Base-by-base conservation (phyloP, 345 rosid species). In the Populus euphratica region DNA sequence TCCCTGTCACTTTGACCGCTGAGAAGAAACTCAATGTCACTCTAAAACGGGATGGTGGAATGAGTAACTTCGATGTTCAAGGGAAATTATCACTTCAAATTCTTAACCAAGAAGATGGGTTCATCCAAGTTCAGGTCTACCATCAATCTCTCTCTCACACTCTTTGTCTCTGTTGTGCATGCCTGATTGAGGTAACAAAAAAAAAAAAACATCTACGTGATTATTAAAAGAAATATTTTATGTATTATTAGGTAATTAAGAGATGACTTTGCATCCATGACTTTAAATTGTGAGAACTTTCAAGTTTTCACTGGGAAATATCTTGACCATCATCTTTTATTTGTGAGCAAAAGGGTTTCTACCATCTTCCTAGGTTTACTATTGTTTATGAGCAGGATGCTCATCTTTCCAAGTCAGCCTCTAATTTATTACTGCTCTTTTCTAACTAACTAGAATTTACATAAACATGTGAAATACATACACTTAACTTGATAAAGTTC, bases 81-180 rank as follows among this genome's bases (percentile, higher is more conserved):
- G 99, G 99, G 76, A 93, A 97, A 56, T 77, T 96, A 80, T 88
- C 97, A 5, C 98, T 96, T 85, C 99, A 96, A 82, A 90, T 96
- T 82, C 94, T 96, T 78, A 90, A 88, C 88, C 98, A 90, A 83
- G 99, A 92, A 74, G 98, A 96, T 85, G 99, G 92, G 25, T 85
- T 88, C 17, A 93, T 96, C 86, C 99, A 96, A 90, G 95, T 96
- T 81, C 97, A 96, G 97, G 99, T 96, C 78, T 25, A 70, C 39
- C 31, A 27, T 44, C 68, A 64, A 56, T 70, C 76, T 20, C 41
- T 38, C 18, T 9, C 39, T 8, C 49, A 20, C 38, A 17, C 8
- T 2, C n/a, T 27, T 27, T 17, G 49, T 68, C 20, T 27, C 36
- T 21, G 16, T 8, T 5, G 35, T 31, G 29, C 29, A 27, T 27